Evolutionary conservation across 129 eudicot species (phyloP), one percentile per base, ranked within the genome.

Genomic region (Glebionis coronaria): DNA sequence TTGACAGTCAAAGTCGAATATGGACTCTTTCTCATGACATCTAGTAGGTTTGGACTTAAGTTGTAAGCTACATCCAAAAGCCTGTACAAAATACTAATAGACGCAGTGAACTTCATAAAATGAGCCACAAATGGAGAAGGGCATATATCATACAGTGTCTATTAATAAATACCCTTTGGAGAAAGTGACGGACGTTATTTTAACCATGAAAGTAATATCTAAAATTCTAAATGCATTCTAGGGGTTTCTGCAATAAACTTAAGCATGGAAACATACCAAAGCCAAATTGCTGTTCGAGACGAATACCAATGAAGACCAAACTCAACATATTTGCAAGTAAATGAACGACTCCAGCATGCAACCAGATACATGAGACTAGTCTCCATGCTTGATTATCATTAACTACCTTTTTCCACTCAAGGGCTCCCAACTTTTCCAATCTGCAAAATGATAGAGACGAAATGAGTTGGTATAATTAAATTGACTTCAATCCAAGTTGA

Each of bases 281-380:
- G 19, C 99, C 99, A 75, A 87, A 94, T 56, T 94, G 97, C 60
- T 94, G 99, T 76, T 94, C 99, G 5, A 94, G 97, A 44, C 97
- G 99, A 69, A 94, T 94, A 69, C 99, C 99, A 49, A 94, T 85
- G 76, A 94, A 87, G 44, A 84, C 88, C 71, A 94, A 79, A 61
- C 99, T 94, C 69, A 90, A 73, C 99, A 94, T 94, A 76, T 94
- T 94, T 29, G 88, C 97, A 66, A 94, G 85, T 12, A 94, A 78
- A 82, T 94, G 99, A 72, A 94, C 80, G 31, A 90, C 87, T 65
- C 99, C 99, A 1, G 97, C 99, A 71, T 94, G 99, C 75, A 94
- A 81, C 99, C 99, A 94, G 42, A 94, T 80, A 47, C 95, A 84
- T 12, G 93, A 65, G 18, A 94, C 20, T 68, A 94, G 87, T 83